Evolutionary conservation across 1,139 yeast genomes (phyloP), one percentile per base, ranked within the genome.

Genomic region (Eremothecium sinecaudum): DNA sequence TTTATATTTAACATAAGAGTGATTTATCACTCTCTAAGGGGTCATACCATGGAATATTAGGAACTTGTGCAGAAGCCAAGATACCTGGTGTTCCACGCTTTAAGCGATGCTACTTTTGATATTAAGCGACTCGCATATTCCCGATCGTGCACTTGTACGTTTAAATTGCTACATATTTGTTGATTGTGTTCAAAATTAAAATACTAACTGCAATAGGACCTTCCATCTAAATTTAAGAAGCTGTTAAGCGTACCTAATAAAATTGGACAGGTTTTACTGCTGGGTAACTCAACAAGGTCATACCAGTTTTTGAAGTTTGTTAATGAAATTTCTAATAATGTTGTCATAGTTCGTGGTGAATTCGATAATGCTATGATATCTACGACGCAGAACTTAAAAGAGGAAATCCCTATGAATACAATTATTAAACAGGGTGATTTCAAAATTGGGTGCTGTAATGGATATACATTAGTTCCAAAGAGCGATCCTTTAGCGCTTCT

Each of bases 121-220:
- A 6, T 73, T 87, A 45, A 94, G 95, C 7, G 97, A 90, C 54
- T 66, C 90, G 10, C 84, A 78, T 56, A 79, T 90, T 20, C 97
- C 98, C 1, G 90, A 84, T 42, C 64, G 97, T 46, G 79, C 92
- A 10, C 66, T 73, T 24, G 87, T 52, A 52, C 46, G 58, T 48
- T 23, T 14, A 6, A 15, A 7, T 5, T 11, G 17, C 6, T 16
- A 27, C 13, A 15, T 4, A 7, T 4, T 13, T 11, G 22, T 11
- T 14, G 27, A n/a, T 7, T 14, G 20, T 28, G 21, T 23, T 31
- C 23, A 16, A 25, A 28, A 19, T 20, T 17, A 14, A 16, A 14
- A 17, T 30, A 33, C 37, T 24, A 28, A 19, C 33, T 13, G 8
- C 26, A 28, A 22, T 25, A 63, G 67, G 67, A 63, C 42, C 48